phyloP scores from a whole-genome alignment of 106 monocot species.

The Phalaenopsis equestris region DNA sequence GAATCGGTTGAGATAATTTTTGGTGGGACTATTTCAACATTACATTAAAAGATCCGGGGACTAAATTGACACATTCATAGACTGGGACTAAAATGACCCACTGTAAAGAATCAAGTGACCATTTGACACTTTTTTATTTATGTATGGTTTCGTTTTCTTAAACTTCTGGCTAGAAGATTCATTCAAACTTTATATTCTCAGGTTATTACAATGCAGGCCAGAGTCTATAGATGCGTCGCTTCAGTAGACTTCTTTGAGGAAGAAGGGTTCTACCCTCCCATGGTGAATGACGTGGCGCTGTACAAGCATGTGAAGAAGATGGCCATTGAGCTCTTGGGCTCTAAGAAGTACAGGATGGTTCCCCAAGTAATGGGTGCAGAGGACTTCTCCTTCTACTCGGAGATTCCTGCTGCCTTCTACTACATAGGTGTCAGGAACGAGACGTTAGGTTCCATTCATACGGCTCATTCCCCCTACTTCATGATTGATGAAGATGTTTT shows the following conservation, averaged over 20 bases:
- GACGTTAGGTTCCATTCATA: slow-evolving; percentile 40
- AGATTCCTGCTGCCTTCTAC: slow-evolving; percentile 64
- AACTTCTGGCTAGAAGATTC: no score
- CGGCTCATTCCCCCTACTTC: slow-evolving; percentile 62
- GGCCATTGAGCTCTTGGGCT: slow-evolving; percentile 42
- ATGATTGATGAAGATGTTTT: slow-evolving; percentile 72
- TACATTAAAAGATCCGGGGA: no score
- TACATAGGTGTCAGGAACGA: slow-evolving; percentile 70
- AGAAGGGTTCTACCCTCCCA: slow-evolving; percentile 61
- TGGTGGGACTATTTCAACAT: no score
- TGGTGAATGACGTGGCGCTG: slow-evolving; percentile 44
- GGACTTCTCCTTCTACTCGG: slow-evolving; percentile 79
- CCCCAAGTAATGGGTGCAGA: slow-evolving; percentile 74
- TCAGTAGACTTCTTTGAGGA: slow-evolving; percentile 74
- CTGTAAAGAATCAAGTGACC: no score
- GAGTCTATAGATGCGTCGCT: slow-evolving; percentile 56
- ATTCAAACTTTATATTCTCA: slow-evolving; percentile 7
- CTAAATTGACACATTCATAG: no score
- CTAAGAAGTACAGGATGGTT: slow-evolving; percentile 37
- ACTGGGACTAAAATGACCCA: no score
- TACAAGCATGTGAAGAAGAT: slow-evolving; percentile 45
- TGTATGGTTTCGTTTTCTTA: no score
- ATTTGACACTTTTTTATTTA: no score
- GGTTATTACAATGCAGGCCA: slow-evolving; percentile 59
- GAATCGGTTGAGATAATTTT: no score